Conservation (phyloP, 257 asterid species). For the Forsythia viridissima region DNA sequence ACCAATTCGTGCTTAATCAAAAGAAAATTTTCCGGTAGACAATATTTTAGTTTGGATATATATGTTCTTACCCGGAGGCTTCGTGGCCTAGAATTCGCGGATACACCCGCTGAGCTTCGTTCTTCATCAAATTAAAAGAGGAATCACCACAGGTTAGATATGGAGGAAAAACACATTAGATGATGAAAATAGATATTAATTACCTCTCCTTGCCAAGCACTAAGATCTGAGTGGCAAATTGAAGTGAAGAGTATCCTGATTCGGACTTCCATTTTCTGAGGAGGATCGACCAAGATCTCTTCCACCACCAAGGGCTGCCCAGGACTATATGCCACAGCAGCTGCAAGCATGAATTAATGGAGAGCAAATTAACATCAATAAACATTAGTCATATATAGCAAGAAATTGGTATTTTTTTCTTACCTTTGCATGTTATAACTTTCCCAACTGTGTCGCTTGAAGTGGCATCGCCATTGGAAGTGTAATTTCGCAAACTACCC, state of each 20-base stretch:
- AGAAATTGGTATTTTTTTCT: not conserved
- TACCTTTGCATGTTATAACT: not conserved
- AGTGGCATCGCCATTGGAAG: not conserved
- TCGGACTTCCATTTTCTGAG: conserved; percentile 87
- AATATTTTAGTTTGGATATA: not conserved
- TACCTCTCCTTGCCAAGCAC: conserved; percentile 95
- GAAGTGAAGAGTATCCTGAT: conserved; percentile 77
- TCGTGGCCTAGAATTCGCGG: conserved; percentile 97
- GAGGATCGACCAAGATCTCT: conserved; percentile 77
- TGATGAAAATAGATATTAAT: not conserved
- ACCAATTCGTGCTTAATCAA: not conserved
- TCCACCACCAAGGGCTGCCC: conserved; percentile 70
- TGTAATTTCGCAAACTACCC: not conserved
- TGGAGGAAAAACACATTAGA: not conserved
- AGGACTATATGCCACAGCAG: conserved; percentile 88
- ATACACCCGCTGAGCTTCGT: conserved; percentile 60
- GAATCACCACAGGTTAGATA: not conserved
- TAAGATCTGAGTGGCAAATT: conserved; percentile 88
- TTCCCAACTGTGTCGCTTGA: not conserved
- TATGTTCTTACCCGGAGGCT: conserved; percentile 72
- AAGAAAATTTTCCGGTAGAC: not conserved
- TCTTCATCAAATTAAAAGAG: conserved; percentile 35
- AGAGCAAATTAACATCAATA: not conserved
- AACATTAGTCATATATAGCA: not conserved
- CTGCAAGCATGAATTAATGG: conserved; percentile 31